These are phyloP conservation scores for Saccharomycopsis phalli DNA, from an alignment of 1,139 yeast species.

Conservation along the genomic window DNA sequence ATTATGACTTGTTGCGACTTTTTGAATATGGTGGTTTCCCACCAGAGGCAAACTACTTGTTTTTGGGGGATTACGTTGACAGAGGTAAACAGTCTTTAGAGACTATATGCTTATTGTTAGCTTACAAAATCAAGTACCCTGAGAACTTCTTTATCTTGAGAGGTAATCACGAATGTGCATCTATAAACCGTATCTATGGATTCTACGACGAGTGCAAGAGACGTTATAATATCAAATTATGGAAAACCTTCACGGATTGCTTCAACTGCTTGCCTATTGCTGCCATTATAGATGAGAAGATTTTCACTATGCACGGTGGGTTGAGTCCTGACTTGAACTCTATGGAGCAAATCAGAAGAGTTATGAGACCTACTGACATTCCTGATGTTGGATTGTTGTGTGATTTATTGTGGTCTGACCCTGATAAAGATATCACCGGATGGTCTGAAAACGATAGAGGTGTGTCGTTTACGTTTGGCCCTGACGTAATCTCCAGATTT, in stretches of 20 bases:
- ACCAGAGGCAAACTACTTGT: constrained; percentile 94
- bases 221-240: constrained; percentile 90
- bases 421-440: constrained; percentile 94
- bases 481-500: constrained; percentile 91
- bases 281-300: constrained; percentile 94
- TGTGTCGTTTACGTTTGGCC: constrained; percentile 94
- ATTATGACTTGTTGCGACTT: constrained; percentile 86
- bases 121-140: constrained; percentile 94
- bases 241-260: constrained; percentile 98
- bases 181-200: constrained; percentile 93
- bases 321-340: constrained; percentile 92
- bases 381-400: constrained; percentile 95
- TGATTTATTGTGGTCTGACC: constrained; percentile 96
- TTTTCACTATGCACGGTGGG: constrained; percentile 98
- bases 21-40: constrained; percentile 98
- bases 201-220: constrained; percentile 97
- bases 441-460: constrained; percentile 99
- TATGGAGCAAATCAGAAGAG: constrained; percentile 97
- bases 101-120: constrained; percentile 84
- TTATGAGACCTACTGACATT: constrained; percentile 97
- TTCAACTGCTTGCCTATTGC: constrained; percentile 98
- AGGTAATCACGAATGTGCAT: constrained; percentile 97
- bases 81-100: constrained; percentile 96
- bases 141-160: constrained; percentile 91
- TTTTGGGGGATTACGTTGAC: constrained; percentile 95